Percentiles rank a stretch among this genome's conserved stretches.
These are phyloP conservation scores for Rhodotorula glutinis DNA, from an alignment of 1,284 basidiomycete genomes.

Conservation along the genomic window DNA sequence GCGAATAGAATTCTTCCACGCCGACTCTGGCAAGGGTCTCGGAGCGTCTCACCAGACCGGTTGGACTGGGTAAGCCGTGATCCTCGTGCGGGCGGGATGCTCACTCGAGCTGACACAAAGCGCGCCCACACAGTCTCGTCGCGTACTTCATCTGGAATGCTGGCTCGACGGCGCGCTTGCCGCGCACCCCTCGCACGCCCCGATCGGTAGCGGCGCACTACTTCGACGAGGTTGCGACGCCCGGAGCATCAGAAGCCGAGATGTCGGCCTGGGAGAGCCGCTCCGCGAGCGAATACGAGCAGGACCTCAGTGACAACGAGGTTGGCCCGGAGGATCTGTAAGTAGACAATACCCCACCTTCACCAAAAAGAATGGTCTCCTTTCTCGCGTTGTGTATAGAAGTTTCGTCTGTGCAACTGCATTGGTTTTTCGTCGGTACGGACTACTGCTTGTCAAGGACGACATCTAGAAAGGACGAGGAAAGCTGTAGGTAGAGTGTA, in stretches of 20 bases:
- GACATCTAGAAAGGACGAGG: too few relatives aligned
- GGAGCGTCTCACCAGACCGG: conserved; percentile 98
- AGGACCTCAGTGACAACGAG: background rate
- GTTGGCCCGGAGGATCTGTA: background rate
- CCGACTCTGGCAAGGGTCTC: conserved; percentile 81
- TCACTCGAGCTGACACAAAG: too few relatives aligned
- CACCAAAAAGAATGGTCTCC: too few relatives aligned
- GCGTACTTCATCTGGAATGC: conserved; percentile 70
- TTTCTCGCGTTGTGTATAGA: background rate
- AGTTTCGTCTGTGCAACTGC: background rate
- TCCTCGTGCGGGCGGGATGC: background rate
- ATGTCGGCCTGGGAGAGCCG: conserved; percentile 1
- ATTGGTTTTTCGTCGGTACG: too few relatives aligned
- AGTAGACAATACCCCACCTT: background rate
- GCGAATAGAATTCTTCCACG: conserved; percentile 79
- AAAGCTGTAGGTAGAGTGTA: too few relatives aligned
- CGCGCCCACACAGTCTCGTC: conserved; percentile 58
- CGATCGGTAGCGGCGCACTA: conserved; percentile 84
- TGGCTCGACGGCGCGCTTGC: conserved; percentile 45
- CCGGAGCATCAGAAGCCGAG: conserved; percentile 29
- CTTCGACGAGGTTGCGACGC: conserved; percentile 64
- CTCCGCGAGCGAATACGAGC: conserved; percentile 5
- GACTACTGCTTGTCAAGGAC: too few relatives aligned
- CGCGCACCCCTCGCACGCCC: conserved; percentile 62
- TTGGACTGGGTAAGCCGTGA: conserved; percentile 55